Conservation (phyloP, 176 grass and related monocot species). For the Pontederia paniculata region DNA sequence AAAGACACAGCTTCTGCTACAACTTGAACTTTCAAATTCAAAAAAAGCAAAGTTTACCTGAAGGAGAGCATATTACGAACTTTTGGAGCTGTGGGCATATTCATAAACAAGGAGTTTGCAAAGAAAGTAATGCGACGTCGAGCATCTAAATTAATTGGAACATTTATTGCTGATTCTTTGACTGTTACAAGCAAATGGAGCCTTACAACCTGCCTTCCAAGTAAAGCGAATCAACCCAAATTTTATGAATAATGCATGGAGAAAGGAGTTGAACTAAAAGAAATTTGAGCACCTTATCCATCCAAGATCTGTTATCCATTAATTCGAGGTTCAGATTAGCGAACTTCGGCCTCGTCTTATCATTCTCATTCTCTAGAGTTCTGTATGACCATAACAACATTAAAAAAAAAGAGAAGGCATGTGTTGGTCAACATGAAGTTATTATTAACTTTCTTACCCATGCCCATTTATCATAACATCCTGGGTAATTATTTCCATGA, state of each 20-base stretch:
- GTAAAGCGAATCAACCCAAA: background rate
- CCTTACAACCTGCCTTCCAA: conserved; percentile 44
- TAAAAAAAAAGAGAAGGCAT: conserved; percentile 3
- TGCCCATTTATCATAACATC: conserved; percentile 56
- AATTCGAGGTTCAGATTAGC: conserved; percentile 42
- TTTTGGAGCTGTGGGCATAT: conserved; percentile 59
- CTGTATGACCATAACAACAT: conserved; percentile 16
- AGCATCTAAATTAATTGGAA: conserved; percentile 77
- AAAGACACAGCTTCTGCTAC: too few species aligned
- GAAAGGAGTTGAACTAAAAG: conserved; percentile 18
- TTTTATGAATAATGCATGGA: conserved; percentile 15
- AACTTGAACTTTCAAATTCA: too few species aligned
- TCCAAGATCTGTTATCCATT: conserved; percentile 31
- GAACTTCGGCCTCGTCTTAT: conserved; percentile 35
- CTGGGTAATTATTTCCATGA: conserved; percentile 85
- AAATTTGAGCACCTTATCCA: conserved; percentile 46
- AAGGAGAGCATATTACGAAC: conserved; percentile 85
- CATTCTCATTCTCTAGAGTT: conserved; percentile 15
- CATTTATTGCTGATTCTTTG: conserved; percentile 90
- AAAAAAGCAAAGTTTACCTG: conserved; percentile 36
- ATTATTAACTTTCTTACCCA: conserved; percentile 29
- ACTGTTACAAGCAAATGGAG: conserved; percentile 74
- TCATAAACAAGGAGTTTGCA: conserved; percentile 98
- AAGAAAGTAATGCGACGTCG: conserved; percentile 93
- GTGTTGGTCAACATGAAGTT: background rate